Percentiles rank a stretch among this genome's conserved stretches.
Conservation (phyloP, 768 basidiomycete species). For the Podaxis carcinomalis region DNA sequence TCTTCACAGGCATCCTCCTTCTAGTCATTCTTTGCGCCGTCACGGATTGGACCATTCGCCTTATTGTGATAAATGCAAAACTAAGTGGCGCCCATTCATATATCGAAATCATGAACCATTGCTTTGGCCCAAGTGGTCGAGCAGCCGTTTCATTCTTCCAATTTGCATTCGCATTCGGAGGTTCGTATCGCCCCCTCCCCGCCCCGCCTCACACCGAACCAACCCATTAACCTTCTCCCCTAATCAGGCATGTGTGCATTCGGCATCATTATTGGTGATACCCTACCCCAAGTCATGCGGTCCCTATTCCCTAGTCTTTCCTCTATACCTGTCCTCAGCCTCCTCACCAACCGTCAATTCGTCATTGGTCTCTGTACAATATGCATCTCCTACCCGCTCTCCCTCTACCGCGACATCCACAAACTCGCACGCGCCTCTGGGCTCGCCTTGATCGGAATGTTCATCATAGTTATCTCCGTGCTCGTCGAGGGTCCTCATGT, state of each 20-base stretch:
- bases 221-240: not conserved
- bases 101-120: conserved; percentile 91
- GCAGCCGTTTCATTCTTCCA: conserved; percentile 96
- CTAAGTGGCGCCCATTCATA: conserved; percentile 89
- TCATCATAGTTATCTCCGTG: conserved; percentile 86
- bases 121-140: conserved; percentile 88
- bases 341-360: conserved; percentile 85
- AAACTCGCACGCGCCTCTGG: conserved; percentile 92
- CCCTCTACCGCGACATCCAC: conserved; percentile 95
- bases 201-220: not conserved
- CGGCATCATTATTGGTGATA: conserved; percentile 97
- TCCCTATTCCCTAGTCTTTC: conserved; percentile 72
- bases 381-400: conserved; percentile 90
- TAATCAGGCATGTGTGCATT: conserved; percentile 91
- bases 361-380: conserved; percentile 85
- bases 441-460: conserved; percentile 89
- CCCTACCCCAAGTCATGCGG: conserved; percentile 90
- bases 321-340: conserved; percentile 64
- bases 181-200: conserved; percentile 32
- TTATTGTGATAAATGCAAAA: conserved; percentile 95
- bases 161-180: conserved; percentile 96
- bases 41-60: conserved; percentile 97
- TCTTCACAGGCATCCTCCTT: conserved; percentile 82
- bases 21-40: conserved; percentile 75
- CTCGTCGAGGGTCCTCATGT: conserved; percentile 79